These are phyloP conservation scores for Calonectria pseudoreteaudii DNA, from an alignment of 2,329 filamentous ascomycete species.

Conservation along the genomic window DNA sequence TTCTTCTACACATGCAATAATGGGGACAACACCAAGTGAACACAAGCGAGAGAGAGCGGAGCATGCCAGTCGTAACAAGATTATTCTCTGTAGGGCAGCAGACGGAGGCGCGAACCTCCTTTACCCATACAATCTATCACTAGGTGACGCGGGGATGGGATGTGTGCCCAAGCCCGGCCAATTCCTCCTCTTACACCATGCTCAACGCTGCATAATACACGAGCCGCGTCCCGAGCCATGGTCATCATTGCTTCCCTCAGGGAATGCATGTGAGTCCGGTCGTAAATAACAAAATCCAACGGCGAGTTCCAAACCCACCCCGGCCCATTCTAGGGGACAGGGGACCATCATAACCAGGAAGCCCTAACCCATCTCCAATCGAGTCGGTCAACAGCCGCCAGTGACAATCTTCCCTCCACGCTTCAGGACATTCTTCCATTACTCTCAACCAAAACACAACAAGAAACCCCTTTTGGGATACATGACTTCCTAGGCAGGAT, in stretches of 20 bases:
- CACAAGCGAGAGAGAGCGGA: slow-evolving; percentile 29
- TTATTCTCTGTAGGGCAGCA: slow-evolving; percentile 46
- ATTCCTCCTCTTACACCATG: slow-evolving; percentile 42
- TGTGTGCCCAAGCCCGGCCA: slow-evolving; percentile 31
- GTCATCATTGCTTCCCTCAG: slow-evolving; percentile 42
- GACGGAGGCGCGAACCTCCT: slow-evolving; percentile 51
- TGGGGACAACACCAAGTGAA: slow-evolving; percentile 4
- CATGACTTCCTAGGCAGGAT: slow-evolving; percentile 35
- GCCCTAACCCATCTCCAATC: slow-evolving; percentile 26
- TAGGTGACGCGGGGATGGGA: slow-evolving; percentile 41
- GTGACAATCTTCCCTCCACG: slow-evolving; percentile 26
- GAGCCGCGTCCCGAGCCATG: slow-evolving; percentile 28
- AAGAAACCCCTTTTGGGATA: slow-evolving; percentile 27
- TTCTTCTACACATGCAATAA: slow-evolving; percentile 18
- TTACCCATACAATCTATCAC: slow-evolving; percentile 53
- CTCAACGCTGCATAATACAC: slow-evolving; percentile 39
- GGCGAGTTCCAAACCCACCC: slow-evolving; percentile 25
- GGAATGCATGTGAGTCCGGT: slow-evolving; percentile 32
- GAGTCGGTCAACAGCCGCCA: slow-evolving; percentile 31
- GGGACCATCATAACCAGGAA: slow-evolving; percentile 24
- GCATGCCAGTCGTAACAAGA: slow-evolving; percentile 46
- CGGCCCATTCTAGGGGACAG: slow-evolving; percentile 22
- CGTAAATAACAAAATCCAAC: slow-evolving; percentile 29
- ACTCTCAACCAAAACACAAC: slow-evolving; percentile 33
- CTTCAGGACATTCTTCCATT: slow-evolving; percentile 27